Base-by-base conservation (phyloP, 352 stramenopile species). In the Globisporangium carolinianum region DNA sequence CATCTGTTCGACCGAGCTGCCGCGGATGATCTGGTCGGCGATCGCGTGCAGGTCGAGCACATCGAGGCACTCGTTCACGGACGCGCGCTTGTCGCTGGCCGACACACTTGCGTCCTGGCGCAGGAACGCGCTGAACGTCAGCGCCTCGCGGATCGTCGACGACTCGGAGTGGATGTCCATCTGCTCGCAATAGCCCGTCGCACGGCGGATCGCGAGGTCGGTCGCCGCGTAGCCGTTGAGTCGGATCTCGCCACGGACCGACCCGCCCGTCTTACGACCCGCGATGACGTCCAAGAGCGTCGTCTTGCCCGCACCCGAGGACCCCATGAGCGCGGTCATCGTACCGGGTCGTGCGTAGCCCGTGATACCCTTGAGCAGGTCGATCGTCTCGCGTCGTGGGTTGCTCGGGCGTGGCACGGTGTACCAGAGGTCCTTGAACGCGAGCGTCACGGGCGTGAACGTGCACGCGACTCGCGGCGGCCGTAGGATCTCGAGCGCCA, bases 201-300 rank as follows among this genome's bases (percentile, higher is more conserved):
- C 59, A 4, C 56, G 55, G 15, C 49, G 55, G 47, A 66, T 69
- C 8, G 59, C 42, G 32, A 69, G 37, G 18, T 69, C 51, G 6
- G 41, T 66, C 10, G 50, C 66, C 4, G 58, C 43, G 59, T 83
- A 77, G 47, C 90, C 89, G 67, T 97, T 97, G 12, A 97, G 47
- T 9, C 69, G 61, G 58, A 97, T 76, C 10, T 91, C 56, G 24
- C 87, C 88, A 36, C 58, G 66, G 47, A 96, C 74, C 12, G 39
- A 69, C 17, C 89, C 90, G 11, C 73, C 74, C 18, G 70, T 87
- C 66, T 97, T 97, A 49, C 90, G 70, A 24, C 91, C 66, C 0
- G 89, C 83, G 47, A 98, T 86, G 4, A 97, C 88, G 73, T 98
- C 87, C 58, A 96, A 82, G 8, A 97, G 66, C 5, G 89, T 97